Evolutionary conservation across 441 rosid genomes (phyloP).

Genomic region (Adansonia madagascariensis): DNA sequence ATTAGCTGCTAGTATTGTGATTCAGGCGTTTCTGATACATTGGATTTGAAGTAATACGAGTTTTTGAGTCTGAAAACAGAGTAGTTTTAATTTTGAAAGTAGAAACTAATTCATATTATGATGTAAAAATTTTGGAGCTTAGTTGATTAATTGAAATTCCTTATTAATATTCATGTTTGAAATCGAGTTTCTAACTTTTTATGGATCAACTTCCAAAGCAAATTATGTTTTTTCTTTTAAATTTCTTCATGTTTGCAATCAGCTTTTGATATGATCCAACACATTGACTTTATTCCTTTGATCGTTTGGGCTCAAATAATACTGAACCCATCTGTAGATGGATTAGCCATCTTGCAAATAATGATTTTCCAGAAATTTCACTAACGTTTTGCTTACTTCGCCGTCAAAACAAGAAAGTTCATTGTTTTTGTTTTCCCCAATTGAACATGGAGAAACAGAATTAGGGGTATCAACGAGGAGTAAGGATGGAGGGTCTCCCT

Average conservation of each 20-base stretch:
- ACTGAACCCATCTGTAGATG: background rate
- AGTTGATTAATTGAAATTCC: background rate
- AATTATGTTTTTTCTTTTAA: background rate
- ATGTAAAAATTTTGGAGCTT: background rate
- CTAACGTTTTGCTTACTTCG: background rate
- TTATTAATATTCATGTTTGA: background rate
- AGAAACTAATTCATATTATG: background rate
- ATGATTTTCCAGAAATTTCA: background rate
- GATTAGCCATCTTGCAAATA: background rate
- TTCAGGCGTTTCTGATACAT: background rate
- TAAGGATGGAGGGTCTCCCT: background rate
- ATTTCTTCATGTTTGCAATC: background rate
- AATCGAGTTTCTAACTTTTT: background rate
- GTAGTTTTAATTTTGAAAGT: background rate
- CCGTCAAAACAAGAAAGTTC: background rate
- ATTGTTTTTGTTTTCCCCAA: background rate
- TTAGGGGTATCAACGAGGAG: background rate
- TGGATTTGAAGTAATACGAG: background rate
- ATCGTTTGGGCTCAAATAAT: background rate
- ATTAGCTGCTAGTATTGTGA: background rate
- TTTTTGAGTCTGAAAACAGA: constrained; percentile 3
- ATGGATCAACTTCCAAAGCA: background rate
- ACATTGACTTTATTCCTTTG: background rate
- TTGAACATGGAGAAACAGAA: background rate
- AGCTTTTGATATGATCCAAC: background rate